A percentile compares a stretch with the other conserved stretches of the same genome.
These are phyloP conservation scores for Triticum dicoccoides DNA, from an alignment of 176 grass and related monocot species.

Conservation along the genomic window DNA sequence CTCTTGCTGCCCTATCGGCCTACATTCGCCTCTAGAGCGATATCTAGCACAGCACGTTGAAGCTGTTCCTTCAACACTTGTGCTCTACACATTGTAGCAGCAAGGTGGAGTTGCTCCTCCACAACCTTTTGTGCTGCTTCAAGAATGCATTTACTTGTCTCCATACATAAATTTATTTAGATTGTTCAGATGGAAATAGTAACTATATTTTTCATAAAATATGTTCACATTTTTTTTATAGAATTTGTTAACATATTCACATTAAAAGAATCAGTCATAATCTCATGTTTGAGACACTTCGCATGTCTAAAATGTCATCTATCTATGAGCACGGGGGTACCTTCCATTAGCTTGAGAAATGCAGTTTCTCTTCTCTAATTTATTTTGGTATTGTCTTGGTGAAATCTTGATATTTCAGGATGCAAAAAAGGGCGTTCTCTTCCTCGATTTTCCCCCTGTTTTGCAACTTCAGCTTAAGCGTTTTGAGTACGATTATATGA, in stretches of 20 bases:
- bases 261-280: background rate
- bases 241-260: background rate
- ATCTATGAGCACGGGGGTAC: background rate
- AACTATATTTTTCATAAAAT: background rate
- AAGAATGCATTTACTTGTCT: background rate
- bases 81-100: no score
- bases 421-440: conserved; percentile 88
- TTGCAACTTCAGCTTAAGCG: conserved; percentile 96
- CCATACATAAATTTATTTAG: background rate
- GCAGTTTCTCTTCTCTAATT: background rate
- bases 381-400: conserved; percentile 30
- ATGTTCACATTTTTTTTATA: background rate
- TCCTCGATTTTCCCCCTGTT: conserved; percentile 86
- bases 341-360: conserved; percentile 1
- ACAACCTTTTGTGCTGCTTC: no score
- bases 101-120: no score
- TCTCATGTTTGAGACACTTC: background rate
- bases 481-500: conserved; percentile 88
- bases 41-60: no score
- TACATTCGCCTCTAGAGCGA: no score
- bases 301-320: background rate
- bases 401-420: conserved; percentile 52
- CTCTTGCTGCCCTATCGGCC: no score
- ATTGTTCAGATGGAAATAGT: background rate
- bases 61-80: no score